Percentiles rank a stretch among this genome's conserved stretches.
Evolutionary conservation across 2,329 filamentous ascomycete genomes (phyloP).

Genomic region (Fusarium sp.): DNA sequence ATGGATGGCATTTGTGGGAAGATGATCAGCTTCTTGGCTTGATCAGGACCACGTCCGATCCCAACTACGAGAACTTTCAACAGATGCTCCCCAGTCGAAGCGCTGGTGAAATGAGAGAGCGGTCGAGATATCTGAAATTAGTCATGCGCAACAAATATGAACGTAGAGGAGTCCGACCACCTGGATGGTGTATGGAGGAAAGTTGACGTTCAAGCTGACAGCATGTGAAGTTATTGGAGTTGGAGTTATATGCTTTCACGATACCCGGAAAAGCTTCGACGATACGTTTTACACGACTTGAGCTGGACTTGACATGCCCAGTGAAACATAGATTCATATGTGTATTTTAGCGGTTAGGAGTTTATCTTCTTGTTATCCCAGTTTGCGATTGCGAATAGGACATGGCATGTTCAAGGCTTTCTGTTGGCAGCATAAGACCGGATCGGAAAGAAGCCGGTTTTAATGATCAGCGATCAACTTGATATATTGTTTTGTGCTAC

Average conservation of each 20-base stretch:
- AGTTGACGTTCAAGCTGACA: conserved; percentile 1
- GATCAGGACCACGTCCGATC: conserved; percentile 37
- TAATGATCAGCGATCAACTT: neutral
- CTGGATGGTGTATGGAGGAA: conserved; percentile 43
- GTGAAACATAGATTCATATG: neutral
- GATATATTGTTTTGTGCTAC: conserved; percentile 15
- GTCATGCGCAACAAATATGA: conserved; percentile 38
- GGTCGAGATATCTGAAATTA: conserved; percentile 38
- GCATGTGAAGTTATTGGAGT: conserved; percentile 5
- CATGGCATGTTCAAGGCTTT: neutral
- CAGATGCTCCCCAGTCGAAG: conserved; percentile 32
- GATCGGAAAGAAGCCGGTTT: conserved; percentile 6
- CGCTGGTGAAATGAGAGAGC: conserved; percentile 31
- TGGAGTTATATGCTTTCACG: conserved; percentile 25
- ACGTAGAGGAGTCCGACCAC: conserved; percentile 29
- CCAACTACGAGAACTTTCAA: conserved; percentile 21
- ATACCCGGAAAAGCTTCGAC: conserved; percentile 28
- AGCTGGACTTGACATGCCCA: neutral
- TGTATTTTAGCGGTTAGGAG: neutral
- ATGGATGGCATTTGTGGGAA: conserved; percentile 45
- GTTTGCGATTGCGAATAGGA: neutral
- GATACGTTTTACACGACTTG: neutral
- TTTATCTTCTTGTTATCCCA: neutral
- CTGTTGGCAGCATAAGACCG: neutral
- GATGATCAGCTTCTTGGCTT: conserved; percentile 43